phyloP scores from a whole-genome alignment of 2,329 filamentous ascomycete species.

The Botrytis cinerea region DNA sequence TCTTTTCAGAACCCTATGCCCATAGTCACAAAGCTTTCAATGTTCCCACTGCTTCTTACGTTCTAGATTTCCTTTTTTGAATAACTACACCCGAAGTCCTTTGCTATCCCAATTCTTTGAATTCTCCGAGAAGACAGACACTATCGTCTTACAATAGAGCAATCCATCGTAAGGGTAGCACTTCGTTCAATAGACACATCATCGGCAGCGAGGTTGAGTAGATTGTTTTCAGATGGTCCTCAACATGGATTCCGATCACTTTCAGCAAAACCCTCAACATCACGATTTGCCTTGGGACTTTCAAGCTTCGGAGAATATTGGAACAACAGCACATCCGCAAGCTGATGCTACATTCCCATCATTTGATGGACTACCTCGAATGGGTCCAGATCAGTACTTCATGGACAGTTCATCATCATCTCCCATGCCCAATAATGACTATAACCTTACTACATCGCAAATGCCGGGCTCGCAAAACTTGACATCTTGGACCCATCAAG shows the following conservation, averaged over 20 bases:
- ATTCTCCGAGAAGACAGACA: constrained; percentile 38
- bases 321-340: constrained; percentile 29
- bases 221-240: constrained; percentile 31
- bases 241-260: constrained; percentile 37
- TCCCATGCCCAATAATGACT: constrained; percentile 29
- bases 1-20: constrained; percentile 27
- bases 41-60: constrained; percentile 14
- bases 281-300: constrained; percentile 32
- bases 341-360: constrained; percentile 29
- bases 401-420: constrained; percentile 30
- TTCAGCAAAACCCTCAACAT: constrained; percentile 32
- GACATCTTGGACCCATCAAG: constrained; percentile 31
- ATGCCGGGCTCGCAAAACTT: constrained; percentile 26
- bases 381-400: constrained; percentile 32
- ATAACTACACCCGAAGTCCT: constrained; percentile 40
- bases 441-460: constrained; percentile 25
- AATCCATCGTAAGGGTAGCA: constrained; percentile 35
- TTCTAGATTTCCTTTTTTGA: constrained; percentile 29
- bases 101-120: constrained; percentile 38
- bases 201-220: constrained; percentile 26
- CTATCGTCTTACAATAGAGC: constrained; percentile 37
- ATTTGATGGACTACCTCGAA: constrained; percentile 37
- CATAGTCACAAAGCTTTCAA: constrained; percentile 25
- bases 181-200: constrained; percentile 35
- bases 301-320: constrained; percentile 32